phyloP scores from a whole-genome alignment of 1,284 basidiomycete genomes.

The Ustilago lituana region DNA sequence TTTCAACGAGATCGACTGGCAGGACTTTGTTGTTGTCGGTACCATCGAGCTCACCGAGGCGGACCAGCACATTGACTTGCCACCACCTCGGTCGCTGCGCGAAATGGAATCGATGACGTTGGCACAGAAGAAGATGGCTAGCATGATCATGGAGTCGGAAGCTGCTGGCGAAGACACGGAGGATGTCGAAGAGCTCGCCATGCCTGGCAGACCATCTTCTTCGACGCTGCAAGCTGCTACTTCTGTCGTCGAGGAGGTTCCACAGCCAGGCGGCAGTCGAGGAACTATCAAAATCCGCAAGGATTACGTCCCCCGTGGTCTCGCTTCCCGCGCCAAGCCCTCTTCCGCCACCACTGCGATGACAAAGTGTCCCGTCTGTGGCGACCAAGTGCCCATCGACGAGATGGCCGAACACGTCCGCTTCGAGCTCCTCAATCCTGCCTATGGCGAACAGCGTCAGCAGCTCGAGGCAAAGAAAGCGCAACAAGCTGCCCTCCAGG shows the following conservation, averaged over 20 bases:
- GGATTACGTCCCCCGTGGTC: constrained; percentile 81
- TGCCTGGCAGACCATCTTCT: constrained; percentile 23
- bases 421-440: constrained; percentile 95
- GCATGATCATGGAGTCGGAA: constrained; percentile 94
- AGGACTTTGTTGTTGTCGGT: constrained; percentile 97
- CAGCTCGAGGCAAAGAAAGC: constrained; percentile 62
- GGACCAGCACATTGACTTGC: constrained; percentile 82
- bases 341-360: constrained; percentile 10
- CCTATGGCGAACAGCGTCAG: constrained; percentile 68
- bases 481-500: constrained; percentile 58
- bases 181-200: constrained; percentile 72
- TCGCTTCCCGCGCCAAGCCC: constrained; percentile 39
- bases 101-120: constrained; percentile 96
- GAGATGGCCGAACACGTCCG: constrained; percentile 98
- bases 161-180: constrained; percentile 74
- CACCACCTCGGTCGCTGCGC: constrained; percentile 91
- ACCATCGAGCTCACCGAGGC: constrained; percentile 97
- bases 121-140: constrained; percentile 96
- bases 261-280: constrained; percentile 6
- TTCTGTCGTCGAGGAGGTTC: constrained; percentile 18
- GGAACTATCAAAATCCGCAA: constrained; percentile 76
- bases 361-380: constrained; percentile 90
- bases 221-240: not conserved
- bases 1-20: constrained; percentile 97
- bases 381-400: constrained; percentile 90